phyloP scores from a whole-genome alignment of 768 basidiomycete species.

The Psilocybe tampanensis region DNA sequence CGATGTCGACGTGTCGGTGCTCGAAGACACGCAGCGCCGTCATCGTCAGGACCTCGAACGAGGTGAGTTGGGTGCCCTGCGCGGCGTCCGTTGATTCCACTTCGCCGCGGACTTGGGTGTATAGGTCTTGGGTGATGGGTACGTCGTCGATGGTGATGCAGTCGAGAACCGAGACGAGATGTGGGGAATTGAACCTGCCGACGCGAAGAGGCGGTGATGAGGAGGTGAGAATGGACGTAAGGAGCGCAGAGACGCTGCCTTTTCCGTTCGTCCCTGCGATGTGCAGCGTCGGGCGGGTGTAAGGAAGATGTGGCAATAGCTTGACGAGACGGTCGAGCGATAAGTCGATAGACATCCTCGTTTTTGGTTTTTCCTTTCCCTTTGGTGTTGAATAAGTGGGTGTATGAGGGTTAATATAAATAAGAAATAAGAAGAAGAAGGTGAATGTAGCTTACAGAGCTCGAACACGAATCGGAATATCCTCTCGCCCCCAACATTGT shows the following conservation, averaged over 20 bases:
- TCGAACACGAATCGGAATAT: too few relatives aligned
- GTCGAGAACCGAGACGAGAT: conserved; percentile 79
- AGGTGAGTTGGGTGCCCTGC: conserved; percentile 52
- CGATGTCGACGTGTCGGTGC: conserved; percentile 57
- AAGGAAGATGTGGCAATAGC: conserved; percentile 56
- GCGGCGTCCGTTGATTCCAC: conserved; percentile 53
- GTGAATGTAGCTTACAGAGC: too few relatives aligned
- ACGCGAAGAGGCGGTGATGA: conserved; percentile 58
- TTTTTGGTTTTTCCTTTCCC: neutral
- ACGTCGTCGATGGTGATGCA: conserved; percentile 68
- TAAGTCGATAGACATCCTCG: conserved; percentile 77
- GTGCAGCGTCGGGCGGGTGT: conserved; percentile 83
- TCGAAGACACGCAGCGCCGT: conserved; percentile 82
- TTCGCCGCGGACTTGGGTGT: conserved; percentile 42
- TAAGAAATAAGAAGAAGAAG: too few relatives aligned
- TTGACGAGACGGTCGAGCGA: conserved; percentile 58
- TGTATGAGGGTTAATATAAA: too few relatives aligned
- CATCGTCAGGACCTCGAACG: conserved; percentile 86
- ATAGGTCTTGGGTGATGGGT: conserved; percentile 51
- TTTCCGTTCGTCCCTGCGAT: conserved; percentile 98
- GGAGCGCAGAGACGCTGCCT: conserved; percentile 85
- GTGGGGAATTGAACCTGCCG: conserved; percentile 92
- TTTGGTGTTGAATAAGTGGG: too few relatives aligned
- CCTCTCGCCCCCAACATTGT: too few relatives aligned
- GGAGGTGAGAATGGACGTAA: conserved; percentile 72